phyloP scores from a whole-genome alignment of 345 rosid species.

The Excoecaria agallocha region DNA sequence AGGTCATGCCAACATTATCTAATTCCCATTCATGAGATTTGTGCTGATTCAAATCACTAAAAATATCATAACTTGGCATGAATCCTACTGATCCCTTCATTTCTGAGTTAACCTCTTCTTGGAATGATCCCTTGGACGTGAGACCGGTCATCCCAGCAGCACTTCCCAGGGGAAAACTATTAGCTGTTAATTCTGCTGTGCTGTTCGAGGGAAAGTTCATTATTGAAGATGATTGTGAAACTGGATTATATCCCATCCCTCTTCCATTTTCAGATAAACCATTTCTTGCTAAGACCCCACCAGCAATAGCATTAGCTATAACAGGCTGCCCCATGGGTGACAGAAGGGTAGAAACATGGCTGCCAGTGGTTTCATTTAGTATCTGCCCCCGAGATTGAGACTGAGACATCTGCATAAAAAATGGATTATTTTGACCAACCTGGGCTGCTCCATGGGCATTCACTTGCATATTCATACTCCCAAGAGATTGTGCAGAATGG shows the following conservation, averaged over 20 bases:
- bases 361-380: conserved; percentile 33
- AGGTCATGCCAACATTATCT: conserved; percentile 54
- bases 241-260: conserved; percentile 42
- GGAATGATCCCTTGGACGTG: conserved; percentile 45
- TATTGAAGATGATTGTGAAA: conserved; percentile 46
- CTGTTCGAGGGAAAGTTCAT: conserved; percentile 50
- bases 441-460: conserved; percentile 38
- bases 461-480: conserved; percentile 44
- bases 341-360: conserved; percentile 43
- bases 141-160: conserved; percentile 49
- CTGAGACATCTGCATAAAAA: conserved; percentile 56
- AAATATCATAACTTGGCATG: conserved; percentile 52
- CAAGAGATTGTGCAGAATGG: conserved; percentile 42
- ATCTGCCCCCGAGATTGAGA: conserved; percentile 44
- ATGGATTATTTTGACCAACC: conserved; percentile 35
- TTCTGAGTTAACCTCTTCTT: conserved; percentile 54
- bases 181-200: conserved; percentile 42
- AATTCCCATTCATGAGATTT: conserved; percentile 68
- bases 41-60: conserved; percentile 59
- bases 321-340: conserved; percentile 55
- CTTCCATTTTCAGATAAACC: conserved; percentile 50
- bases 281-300: conserved; percentile 43
- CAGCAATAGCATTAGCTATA: conserved; percentile 44
- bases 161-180: conserved; percentile 61
- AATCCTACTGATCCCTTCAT: conserved; percentile 52